A percentile compares a stretch with the other conserved stretches of the same genome.
phyloP scores from a whole-genome alignment of 495 filamentous ascomycete genomes.

The Lasiosphaeria hispida region DNA sequence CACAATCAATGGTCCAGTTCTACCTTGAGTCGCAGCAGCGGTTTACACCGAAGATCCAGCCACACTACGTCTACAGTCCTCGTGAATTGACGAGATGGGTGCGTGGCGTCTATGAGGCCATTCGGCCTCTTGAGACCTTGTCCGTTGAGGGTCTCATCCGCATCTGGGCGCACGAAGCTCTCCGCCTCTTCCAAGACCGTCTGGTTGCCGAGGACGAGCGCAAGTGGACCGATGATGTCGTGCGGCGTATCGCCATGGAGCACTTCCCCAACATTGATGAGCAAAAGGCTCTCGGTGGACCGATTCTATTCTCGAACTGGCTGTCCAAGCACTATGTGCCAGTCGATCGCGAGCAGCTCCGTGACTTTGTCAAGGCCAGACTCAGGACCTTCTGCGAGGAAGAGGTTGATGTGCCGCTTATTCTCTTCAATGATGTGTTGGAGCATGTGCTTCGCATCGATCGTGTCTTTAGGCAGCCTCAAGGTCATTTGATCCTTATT shows the following conservation, averaged over 20 bases:
- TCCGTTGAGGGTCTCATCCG: constrained; percentile 88
- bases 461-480: constrained; percentile 95
- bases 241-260: constrained; percentile 79
- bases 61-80: constrained; percentile 98
- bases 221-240: constrained; percentile 86
- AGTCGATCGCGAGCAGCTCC: constrained; percentile 87
- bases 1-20: constrained; percentile 96
- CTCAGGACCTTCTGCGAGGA: constrained; percentile 98
- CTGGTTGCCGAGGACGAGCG: constrained; percentile 92
- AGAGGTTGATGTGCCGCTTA: constrained; percentile 96
- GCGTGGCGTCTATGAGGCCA: constrained; percentile 93
- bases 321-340: constrained; percentile 98
- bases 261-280: constrained; percentile 93
- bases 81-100: constrained; percentile 97
- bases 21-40: constrained; percentile 90
- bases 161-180: constrained; percentile 96
- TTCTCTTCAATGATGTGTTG: constrained; percentile 96
- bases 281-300: constrained; percentile 80
- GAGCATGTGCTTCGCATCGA: constrained; percentile 98
- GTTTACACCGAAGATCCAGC: constrained; percentile 94
- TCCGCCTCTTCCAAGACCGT: constrained; percentile 95
- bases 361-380: constrained; percentile 95
- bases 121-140: constrained; percentile 83
- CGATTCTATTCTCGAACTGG: constrained; percentile 98
- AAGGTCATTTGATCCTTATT: constrained; percentile 96